Evolutionary conservation across 2,329 filamentous ascomycete genomes (phyloP).

Genomic region (Incumbomyces lentus): DNA sequence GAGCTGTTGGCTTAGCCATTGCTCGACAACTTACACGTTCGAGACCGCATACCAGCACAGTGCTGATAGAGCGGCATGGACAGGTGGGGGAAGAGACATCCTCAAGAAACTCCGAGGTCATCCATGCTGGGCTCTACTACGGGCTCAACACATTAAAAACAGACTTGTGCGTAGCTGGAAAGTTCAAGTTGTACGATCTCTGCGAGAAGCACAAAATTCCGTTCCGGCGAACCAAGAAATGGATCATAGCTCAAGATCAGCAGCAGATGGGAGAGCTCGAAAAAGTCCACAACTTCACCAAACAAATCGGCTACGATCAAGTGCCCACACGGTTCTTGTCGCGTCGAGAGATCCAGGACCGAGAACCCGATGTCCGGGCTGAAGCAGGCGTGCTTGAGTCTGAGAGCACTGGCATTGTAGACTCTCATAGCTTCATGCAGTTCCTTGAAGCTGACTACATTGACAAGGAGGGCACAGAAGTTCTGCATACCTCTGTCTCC

Average conservation of each 20-base stretch:
- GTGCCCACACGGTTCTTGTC: conserved; percentile 66
- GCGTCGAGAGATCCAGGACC: conserved; percentile 46
- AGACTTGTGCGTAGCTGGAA: conserved; percentile 67
- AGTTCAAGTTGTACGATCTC: conserved; percentile 65
- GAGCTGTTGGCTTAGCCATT: conserved; percentile 70
- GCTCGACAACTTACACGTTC: conserved; percentile 57
- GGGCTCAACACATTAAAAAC: conserved; percentile 68
- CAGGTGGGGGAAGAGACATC: conserved; percentile 75
- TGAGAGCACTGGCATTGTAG: conserved; percentile 78
- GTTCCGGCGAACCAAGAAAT: conserved; percentile 72
- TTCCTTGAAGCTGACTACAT: conserved; percentile 68
- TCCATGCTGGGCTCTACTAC: conserved; percentile 93
- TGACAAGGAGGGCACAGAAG: conserved; percentile 62
- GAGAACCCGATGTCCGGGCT: conserved; percentile 69
- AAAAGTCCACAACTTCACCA: conserved; percentile 44
- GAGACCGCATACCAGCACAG: conserved; percentile 51
- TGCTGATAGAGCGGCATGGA: conserved; percentile 71
- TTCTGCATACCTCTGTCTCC: conserved; percentile 57
- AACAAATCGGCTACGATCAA: conserved; percentile 31
- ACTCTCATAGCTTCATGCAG: conserved; percentile 76
- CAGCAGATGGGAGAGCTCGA: conserved; percentile 52
- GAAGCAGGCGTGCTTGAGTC: conserved; percentile 68
- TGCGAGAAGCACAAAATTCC: conserved; percentile 59
- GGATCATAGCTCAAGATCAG: conserved; percentile 80
- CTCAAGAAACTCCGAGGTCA: conserved; percentile 84